Base-by-base conservation (phyloP, 1,284 basidiomycete genomes). In the Boletus smithii region DNA sequence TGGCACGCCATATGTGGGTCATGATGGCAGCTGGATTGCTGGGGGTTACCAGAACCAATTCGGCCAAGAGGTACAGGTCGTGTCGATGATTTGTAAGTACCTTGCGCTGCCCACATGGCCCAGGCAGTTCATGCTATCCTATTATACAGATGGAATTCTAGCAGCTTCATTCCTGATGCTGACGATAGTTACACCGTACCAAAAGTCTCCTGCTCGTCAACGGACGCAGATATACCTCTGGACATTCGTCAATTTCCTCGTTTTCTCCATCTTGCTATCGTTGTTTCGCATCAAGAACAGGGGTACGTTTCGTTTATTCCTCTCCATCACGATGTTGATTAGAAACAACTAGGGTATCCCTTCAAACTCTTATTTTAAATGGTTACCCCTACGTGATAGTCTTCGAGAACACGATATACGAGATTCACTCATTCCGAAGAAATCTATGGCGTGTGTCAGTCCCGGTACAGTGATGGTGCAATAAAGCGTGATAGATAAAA, bases 241-340 rank as follows among this genome's bases (percentile, higher is more conserved):
- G 92, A 81, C 84, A 2, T 81, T 75, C 2, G 83, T 97, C 48
- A 77, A 91, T 50, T 72, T 97, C 65, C 74, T 93, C 58, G 76
- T 97, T 49, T 94, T 94, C 68, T 95, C 92, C 40, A 75, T 95
- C 53, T 74, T 99, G 37, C 73, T 98, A 47, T 89, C 88, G 39
- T 65, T 99, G 35, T 99, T 99, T 79, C 81, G 83, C 62, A 75
- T 94, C 55, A 99, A 99, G 74, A 97, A 97, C 70, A 77, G 83
- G 68, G 86, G 88, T 87, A 53, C 39, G 77, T 68, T 16, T 36
- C 9, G 22, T 47, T 29, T 8, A 2, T 31, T 45, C 16, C 10
- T 16, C 29, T 35, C 17, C 14, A 8, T 32, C 33, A 16, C 9
- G 9, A 32, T 30, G 11, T 49, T 52, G 13, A 49, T 35, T 22